A percentile compares a stretch with the other conserved stretches of the same genome.
Conservation (phyloP, 352 stramenopile genomes). For the Aphanomyces euteiches region DNA sequence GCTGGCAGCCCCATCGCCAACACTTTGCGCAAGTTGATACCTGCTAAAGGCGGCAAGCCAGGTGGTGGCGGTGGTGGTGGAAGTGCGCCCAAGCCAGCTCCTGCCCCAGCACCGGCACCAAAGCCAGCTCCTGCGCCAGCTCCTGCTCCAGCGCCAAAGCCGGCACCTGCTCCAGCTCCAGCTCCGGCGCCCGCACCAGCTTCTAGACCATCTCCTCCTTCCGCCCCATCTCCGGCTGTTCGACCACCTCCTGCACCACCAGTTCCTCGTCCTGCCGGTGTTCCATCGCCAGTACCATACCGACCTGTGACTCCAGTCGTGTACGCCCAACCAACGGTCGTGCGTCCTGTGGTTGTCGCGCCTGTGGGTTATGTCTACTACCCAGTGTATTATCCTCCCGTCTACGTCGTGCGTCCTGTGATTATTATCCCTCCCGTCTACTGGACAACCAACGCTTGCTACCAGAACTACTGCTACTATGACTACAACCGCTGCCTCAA, state of each 20-base stretch:
- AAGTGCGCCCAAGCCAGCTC: background rate
- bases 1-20: background rate
- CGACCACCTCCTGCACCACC: background rate
- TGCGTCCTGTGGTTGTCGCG: slow-evolving; percentile 19
- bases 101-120: background rate
- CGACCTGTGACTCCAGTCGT: background rate
- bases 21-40: background rate
- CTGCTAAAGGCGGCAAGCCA: background rate
- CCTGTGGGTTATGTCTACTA: slow-evolving; percentile 17
- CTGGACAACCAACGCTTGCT: slow-evolving; percentile 15
- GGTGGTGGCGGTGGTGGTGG: too few species aligned
- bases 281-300: background rate
- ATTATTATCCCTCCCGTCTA: background rate
- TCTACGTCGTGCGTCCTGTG: slow-evolving; percentile 1
- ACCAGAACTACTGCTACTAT: slow-evolving; percentile 17
- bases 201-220: background rate
- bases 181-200: slow-evolving; percentile 1
- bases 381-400: background rate
- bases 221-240: slow-evolving; percentile 4
- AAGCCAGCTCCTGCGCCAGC: slow-evolving; percentile 1
- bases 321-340: background rate
- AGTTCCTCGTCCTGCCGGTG: background rate
- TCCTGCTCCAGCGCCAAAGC: slow-evolving; percentile 2
- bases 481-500: slow-evolving; percentile 16
- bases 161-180: background rate